Base-by-base conservation (phyloP, 208 protist species). In the Trypanosoma avium region DNA sequence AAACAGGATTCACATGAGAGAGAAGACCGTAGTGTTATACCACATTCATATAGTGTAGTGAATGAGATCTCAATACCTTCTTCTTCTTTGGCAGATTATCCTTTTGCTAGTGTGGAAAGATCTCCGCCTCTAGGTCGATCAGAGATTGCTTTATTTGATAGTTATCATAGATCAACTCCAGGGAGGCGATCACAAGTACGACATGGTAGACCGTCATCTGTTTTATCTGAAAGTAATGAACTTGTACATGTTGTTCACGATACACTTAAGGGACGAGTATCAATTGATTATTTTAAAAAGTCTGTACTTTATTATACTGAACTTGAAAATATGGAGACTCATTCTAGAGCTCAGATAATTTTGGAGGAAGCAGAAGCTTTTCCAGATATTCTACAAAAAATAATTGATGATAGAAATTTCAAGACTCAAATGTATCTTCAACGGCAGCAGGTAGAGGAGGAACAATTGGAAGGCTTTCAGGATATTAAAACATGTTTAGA, bases 401-500 rank as follows among this genome's bases (percentile, higher is more conserved):
- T 54, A 24, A 12, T 54, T 8, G 17, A 42, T 3, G 33, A 66
- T 47, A 53, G 33, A 33, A 35, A 35, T 13, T 4, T 45, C 47
- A 46, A 66, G 21, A 2, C 19, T 2, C n/a, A 33, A 32, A 10
- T 30, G 48, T 33, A 42, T 12, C 24, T 52, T 21, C 5, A 40
- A 0, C 61, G 61, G 27, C 27, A 27, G 26, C 27, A 59, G 26
- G 5, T n/a, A 24, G 61, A 67, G 21, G 27, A 61, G n/a, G 13
- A 56, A 22, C 42, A 21, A 10, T 75, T 54, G 36, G 49, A 69
- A 22, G 24, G 43, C 33, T 45, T 70, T 46, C 61, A 47, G 10
- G 67, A 70, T 58, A 10, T 70, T 17, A 43, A 79, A 32, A 64
- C 68, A 29, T 62, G 47, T 45, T 47, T 72, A 13, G 33, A 72